phyloP scores from a whole-genome alignment of 2,329 filamentous ascomycete species.

The Tolypocladium tundrense region DNA sequence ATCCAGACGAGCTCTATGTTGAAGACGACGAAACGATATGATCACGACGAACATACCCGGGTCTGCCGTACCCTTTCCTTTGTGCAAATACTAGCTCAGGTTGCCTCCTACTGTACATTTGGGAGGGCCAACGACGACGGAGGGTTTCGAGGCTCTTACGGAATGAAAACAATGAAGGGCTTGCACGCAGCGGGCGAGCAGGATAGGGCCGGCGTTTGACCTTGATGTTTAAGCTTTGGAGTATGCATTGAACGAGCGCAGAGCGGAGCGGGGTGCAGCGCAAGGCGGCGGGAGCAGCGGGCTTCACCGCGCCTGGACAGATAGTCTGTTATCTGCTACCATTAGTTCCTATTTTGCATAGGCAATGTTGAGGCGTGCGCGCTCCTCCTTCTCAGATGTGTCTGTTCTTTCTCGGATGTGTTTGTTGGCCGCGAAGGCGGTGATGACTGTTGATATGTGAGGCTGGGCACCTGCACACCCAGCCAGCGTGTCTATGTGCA shows the following conservation, averaged over 20 bases:
- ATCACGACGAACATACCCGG: conserved; percentile 7
- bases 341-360: not conserved
- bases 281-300: not conserved
- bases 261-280: not conserved
- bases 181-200: not conserved
- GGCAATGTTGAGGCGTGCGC: too few species aligned
- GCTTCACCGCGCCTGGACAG: not conserved
- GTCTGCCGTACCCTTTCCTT: conserved; percentile 3
- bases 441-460: too few species aligned
- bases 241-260: not conserved
- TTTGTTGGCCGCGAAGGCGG: not conserved
- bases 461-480: too few species aligned
- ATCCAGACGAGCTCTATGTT: not conserved
- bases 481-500: too few species aligned
- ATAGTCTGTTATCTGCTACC: not conserved
- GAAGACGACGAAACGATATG: conserved; percentile 7
- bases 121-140: not conserved
- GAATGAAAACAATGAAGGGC: not conserved
- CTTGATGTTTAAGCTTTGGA: not conserved
- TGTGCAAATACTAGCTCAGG: not conserved
- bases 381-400: too few species aligned
- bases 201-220: not conserved
- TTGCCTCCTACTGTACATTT: not conserved
- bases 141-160: not conserved
- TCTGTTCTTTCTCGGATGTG: not conserved